Conservation (phyloP, 495 filamentous ascomycete species). For the Hyaloscypha hepaticicola region DNA sequence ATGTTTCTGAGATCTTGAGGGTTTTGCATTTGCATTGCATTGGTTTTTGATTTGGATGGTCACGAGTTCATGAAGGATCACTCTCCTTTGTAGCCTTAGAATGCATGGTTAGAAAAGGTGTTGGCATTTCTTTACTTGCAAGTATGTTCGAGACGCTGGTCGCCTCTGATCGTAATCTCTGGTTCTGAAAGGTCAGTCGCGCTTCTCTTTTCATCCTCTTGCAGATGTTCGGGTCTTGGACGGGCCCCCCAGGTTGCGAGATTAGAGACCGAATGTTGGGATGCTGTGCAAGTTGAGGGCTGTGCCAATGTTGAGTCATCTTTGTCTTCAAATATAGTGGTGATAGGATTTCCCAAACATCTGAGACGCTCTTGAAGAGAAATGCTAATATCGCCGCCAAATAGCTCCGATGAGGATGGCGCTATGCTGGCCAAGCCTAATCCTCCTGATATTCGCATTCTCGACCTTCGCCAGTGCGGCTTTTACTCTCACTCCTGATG, state of each 20-base stretch:
- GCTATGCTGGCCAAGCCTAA: constrained; percentile 27
- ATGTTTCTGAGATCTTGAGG: constrained; percentile 6
- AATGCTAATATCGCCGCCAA: constrained; percentile 19
- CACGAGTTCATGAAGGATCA: not conserved
- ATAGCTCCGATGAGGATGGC: constrained; percentile 31
- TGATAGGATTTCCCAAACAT: not conserved
- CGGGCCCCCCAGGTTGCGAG: not conserved
- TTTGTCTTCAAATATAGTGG: not conserved
- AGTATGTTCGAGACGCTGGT: constrained; percentile 32
- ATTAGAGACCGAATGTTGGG: constrained; percentile 3
- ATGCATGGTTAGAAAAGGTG: constrained; percentile 17
- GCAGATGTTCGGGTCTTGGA: constrained; percentile 11
- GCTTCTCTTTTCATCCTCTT: constrained; percentile 2
- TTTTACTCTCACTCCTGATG: constrained; percentile 42
- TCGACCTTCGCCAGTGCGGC: constrained; percentile 12
- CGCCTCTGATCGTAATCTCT: constrained; percentile 28
- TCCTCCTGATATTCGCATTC: constrained; percentile 26
- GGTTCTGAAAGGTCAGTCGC: constrained; percentile 27
- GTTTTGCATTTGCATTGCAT: constrained; percentile 6
- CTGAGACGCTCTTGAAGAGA: not conserved
- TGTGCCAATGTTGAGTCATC: not conserved
- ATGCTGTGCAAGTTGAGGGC: not conserved
- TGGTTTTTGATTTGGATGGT: constrained; percentile 6
- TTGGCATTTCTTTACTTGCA: constrained; percentile 15
- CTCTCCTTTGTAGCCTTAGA: constrained; percentile 14